Conservation (phyloP, 2,329 filamentous ascomycete species). For the Leptographium flavum region DNA sequence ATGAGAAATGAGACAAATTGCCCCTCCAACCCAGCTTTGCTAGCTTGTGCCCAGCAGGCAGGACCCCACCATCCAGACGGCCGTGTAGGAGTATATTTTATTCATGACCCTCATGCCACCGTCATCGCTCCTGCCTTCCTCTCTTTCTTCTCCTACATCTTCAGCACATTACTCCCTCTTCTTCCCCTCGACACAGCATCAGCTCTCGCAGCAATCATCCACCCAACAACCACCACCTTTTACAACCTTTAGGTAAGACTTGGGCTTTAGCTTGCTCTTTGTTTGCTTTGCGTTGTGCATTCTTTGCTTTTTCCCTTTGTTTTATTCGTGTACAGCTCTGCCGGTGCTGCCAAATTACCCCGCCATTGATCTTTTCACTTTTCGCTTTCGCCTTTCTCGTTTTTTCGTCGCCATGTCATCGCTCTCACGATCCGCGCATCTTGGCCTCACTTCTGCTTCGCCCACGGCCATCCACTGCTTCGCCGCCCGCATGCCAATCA, state of each 20-base stretch:
- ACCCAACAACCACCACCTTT: background rate
- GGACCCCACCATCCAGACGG: constrained; percentile 1
- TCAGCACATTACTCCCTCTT: background rate
- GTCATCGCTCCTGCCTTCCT: background rate
- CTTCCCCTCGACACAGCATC: background rate
- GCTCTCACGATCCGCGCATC: background rate
- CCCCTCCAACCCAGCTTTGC: background rate
- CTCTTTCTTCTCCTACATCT: constrained; percentile 1
- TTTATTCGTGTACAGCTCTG: too few species aligned
- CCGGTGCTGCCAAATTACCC: too few species aligned
- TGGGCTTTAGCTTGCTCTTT: too few species aligned
- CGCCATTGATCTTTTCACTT: too few species aligned
- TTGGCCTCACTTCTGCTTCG: background rate
- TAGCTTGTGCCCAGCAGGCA: background rate
- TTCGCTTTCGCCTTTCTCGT: background rate
- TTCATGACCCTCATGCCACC: constrained; percentile 7
- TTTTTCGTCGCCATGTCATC: background rate
- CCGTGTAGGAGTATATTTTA: constrained; percentile 4
- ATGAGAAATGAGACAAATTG: background rate
- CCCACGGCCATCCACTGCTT: background rate
- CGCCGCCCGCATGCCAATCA: background rate
- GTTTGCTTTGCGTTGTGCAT: background rate
- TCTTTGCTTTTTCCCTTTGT: background rate
- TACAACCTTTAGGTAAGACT: background rate
- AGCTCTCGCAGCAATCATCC: background rate